Evolutionary conservation across 305 asterid genomes (phyloP).

Genomic region (Fraxinus baroniana): DNA sequence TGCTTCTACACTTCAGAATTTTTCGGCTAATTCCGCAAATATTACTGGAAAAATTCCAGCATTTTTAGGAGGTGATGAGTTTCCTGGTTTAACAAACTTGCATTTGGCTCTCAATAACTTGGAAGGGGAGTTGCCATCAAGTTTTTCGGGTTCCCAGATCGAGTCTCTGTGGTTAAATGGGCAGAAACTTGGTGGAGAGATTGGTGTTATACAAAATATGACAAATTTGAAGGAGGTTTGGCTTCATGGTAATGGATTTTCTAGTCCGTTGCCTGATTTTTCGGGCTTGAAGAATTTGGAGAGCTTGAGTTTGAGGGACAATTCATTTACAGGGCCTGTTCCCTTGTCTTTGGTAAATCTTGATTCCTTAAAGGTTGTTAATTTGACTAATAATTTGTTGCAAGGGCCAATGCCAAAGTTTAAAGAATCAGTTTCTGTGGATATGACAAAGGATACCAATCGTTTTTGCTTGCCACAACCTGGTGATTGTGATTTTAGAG

Average conservation of each 20-base stretch:
- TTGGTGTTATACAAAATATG: slow-evolving; percentile 76
- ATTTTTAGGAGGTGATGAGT: slow-evolving; percentile 64
- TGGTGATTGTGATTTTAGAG: slow-evolving; percentile 76
- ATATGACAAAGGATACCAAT: slow-evolving; percentile 50
- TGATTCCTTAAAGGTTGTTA: slow-evolving; percentile 59
- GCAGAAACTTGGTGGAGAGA: slow-evolving; percentile 66
- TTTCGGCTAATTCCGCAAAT: slow-evolving; percentile 82
- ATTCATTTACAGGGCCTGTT: slow-evolving; percentile 67
- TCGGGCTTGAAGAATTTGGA: slow-evolving; percentile 55
- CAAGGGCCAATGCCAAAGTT: slow-evolving; percentile 89
- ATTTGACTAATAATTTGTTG: slow-evolving; percentile 74
- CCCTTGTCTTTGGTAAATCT: slow-evolving; percentile 64
- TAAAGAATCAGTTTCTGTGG: slow-evolving; percentile 51
- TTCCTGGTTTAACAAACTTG: slow-evolving; percentile 66
- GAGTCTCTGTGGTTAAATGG: slow-evolving; percentile 90
- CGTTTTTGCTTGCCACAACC: slow-evolving; percentile 79
- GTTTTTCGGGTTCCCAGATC: slow-evolving; percentile 63
- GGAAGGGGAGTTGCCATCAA: slow-evolving; percentile 65
- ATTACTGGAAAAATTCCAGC: slow-evolving; percentile 61
- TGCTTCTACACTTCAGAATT: slow-evolving; percentile 67
- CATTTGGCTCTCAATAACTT: slow-evolving; percentile 81
- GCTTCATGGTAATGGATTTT: slow-evolving; percentile 70
- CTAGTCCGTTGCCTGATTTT: slow-evolving; percentile 74
- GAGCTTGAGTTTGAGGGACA: slow-evolving; percentile 69
- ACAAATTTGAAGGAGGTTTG: slow-evolving; percentile 79